phyloP scores from a whole-genome alignment of 208 protist genomes.

The Leptomonas pyrrhocoris region DNA sequence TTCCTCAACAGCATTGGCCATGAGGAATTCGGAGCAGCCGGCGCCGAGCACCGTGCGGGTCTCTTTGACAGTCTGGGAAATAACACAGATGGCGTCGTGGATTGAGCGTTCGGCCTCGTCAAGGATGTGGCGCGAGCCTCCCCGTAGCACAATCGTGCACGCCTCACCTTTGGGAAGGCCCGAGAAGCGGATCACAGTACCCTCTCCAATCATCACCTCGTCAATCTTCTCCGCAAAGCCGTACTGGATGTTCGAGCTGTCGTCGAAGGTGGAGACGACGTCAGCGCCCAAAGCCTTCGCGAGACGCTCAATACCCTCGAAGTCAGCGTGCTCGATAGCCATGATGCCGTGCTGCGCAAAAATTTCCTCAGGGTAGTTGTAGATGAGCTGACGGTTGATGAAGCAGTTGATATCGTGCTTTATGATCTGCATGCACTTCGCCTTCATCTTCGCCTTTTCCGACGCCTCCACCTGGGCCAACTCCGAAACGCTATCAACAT shows the following conservation, averaged over 20 bases:
- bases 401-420: conserved; percentile 98
- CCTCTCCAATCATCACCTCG: conserved; percentile 99
- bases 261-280: conserved; percentile 99
- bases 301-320: conserved; percentile 97
- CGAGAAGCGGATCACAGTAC: conserved; percentile 98
- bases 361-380: conserved; percentile 99
- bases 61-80: conserved; percentile 97
- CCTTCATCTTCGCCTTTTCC: conserved; percentile 96
- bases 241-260: conserved; percentile 95
- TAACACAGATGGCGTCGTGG: conserved; percentile 99
- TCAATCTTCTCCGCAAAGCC: conserved; percentile 96
- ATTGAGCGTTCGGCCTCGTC: conserved; percentile 99
- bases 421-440: conserved; percentile 97
- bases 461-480: conserved; percentile 98
- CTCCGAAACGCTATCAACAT: conserved; percentile 94
- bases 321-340: conserved; percentile 99
- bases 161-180: conserved; percentile 95
- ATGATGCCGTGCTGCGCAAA: conserved; percentile 97
- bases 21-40: conserved; percentile 98
- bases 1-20: conserved; percentile 98
- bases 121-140: conserved; percentile 98
- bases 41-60: conserved; percentile 96
- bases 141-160: conserved; percentile 99
- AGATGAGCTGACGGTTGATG: conserved; percentile 99
- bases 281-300: conserved; percentile 97